Conservation (phyloP, 2,329 filamentous ascomycete species). For the Talaromyces verruculosus region DNA sequence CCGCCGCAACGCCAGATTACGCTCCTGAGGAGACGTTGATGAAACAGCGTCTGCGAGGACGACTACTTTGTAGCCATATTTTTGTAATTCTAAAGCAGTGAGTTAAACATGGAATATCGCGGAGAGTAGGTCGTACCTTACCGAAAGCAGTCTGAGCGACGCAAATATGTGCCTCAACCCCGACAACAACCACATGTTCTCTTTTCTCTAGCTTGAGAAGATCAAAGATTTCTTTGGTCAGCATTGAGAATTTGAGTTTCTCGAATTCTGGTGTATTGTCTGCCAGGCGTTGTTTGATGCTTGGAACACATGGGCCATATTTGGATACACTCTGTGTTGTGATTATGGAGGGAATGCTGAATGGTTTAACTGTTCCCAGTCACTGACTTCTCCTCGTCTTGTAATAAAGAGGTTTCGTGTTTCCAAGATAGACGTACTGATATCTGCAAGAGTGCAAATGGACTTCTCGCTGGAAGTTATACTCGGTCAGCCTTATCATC, state of each 20-base stretch:
- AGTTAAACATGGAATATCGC: background rate
- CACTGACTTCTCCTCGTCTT: background rate
- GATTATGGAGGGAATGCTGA: constrained; percentile 2
- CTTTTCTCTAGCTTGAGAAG: background rate
- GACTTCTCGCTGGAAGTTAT: constrained; percentile 8
- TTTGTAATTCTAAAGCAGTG: background rate
- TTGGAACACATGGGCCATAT: constrained; percentile 6
- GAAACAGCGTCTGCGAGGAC: constrained; percentile 16
- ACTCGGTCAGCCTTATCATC: background rate
- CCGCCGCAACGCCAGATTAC: constrained; percentile 8
- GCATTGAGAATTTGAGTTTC: constrained; percentile 3
- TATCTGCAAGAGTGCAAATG: constrained; percentile 8
- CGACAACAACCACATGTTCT: background rate
- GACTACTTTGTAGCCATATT: constrained; percentile 11
- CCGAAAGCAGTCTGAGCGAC: constrained; percentile 8
- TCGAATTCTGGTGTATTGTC: background rate
- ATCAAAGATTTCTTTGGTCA: background rate
- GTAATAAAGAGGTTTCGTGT: background rate
- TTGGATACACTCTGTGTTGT: background rate
- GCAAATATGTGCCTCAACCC: constrained; percentile 4
- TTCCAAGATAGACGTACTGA: background rate
- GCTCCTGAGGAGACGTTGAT: background rate
- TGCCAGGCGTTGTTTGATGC: constrained; percentile 7
- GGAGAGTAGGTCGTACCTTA: background rate
- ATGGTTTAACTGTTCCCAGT: background rate